Percentiles rank a stretch among this genome's conserved stretches.
These are phyloP conservation scores for Cynara cardunculus DNA, from an alignment of 129 eudicot genomes.

Conservation along the genomic window DNA sequence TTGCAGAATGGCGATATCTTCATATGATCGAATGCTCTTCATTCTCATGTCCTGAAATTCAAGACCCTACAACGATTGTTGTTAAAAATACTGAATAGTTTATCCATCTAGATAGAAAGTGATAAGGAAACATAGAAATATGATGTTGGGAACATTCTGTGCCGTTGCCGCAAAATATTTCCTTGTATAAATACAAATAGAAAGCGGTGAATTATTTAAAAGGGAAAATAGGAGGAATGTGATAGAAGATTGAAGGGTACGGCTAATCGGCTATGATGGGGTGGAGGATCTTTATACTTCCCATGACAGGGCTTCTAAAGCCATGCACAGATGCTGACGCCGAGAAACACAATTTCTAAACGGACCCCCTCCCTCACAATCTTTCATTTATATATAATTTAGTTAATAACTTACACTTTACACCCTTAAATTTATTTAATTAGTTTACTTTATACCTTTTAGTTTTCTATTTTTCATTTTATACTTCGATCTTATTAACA, in stretches of 20 bases:
- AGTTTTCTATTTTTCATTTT: too few species aligned
- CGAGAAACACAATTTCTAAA: too few species aligned
- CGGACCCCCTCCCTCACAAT: too few species aligned
- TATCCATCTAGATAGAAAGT: not conserved
- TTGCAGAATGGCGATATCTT: slow-evolving; percentile 43
- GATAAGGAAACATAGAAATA: not conserved
- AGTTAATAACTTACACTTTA: too few species aligned
- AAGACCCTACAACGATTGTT: slow-evolving; percentile 4
- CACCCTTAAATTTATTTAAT: too few species aligned
- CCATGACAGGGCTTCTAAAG: too few species aligned
- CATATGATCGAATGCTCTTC: slow-evolving; percentile 43
- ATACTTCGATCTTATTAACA: too few species aligned
- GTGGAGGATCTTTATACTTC: too few species aligned
- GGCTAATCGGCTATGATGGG: too few species aligned
- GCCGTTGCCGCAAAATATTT: not conserved
- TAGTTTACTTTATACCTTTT: too few species aligned
- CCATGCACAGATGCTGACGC: too few species aligned
- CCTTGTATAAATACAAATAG: not conserved
- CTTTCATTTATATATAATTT: too few species aligned
- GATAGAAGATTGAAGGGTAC: not conserved
- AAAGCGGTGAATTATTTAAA: not conserved
- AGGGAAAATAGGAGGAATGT: not conserved
- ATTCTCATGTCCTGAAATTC: slow-evolving; percentile 8
- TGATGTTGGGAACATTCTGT: not conserved
- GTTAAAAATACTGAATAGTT: not conserved